Conservation (phyloP, 495 filamentous ascomycete species). For the Astrocystis sublimbata region DNA sequence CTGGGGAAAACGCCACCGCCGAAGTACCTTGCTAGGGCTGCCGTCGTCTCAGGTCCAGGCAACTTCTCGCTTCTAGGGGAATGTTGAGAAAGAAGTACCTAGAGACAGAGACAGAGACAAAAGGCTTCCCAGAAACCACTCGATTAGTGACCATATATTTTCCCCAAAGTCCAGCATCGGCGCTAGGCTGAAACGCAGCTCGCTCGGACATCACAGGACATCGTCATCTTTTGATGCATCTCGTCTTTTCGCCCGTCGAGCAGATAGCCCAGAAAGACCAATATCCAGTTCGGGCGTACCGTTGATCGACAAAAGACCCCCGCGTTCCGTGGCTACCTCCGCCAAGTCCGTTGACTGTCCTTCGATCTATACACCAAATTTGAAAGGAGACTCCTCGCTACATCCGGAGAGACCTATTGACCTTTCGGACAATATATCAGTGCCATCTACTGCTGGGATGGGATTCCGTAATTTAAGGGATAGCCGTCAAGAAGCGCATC, state of each 20-base stretch:
- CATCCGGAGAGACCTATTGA: neutral
- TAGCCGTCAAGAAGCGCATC: neutral
- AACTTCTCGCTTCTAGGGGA: constrained; percentile 31
- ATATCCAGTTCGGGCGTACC: constrained; percentile 32
- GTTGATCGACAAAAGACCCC: constrained; percentile 24
- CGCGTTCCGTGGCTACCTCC: neutral
- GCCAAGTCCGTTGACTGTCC: neutral
- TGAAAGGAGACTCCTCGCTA: constrained; percentile 7
- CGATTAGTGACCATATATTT: constrained; percentile 24
- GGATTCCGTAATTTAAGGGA: neutral
- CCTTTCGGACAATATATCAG: constrained; percentile 11
- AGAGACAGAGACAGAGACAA: constrained; percentile 23
- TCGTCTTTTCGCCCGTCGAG: constrained; percentile 17
- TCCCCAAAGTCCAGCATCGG: constrained; percentile 20
- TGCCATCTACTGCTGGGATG: constrained; percentile 14
- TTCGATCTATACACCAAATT: neutral
- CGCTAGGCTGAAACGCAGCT: constrained; percentile 27
- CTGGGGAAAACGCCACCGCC: constrained; percentile 25
- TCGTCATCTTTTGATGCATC: constrained; percentile 24
- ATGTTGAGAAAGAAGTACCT: constrained; percentile 23
- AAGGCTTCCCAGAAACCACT: constrained; percentile 20
- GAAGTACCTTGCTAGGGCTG: constrained; percentile 23
- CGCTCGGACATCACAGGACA: constrained; percentile 27
- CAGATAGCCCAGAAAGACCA: constrained; percentile 19
- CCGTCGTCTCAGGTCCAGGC: constrained; percentile 24